Base-by-base conservation (phyloP, 208 protist species). In the Crithidia expoeki region DNA sequence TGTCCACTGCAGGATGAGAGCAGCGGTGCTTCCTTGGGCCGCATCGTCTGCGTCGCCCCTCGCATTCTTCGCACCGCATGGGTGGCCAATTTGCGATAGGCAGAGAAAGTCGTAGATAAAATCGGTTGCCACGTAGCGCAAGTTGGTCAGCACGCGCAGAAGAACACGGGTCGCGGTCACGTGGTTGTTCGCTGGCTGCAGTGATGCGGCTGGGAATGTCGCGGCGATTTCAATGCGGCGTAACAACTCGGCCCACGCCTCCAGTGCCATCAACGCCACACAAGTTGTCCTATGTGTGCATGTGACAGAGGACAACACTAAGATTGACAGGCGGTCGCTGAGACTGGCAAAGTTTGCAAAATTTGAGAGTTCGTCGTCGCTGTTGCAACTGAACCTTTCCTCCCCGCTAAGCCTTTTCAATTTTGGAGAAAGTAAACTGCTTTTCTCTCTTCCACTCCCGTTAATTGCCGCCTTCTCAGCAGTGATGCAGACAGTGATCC, bases 291-390 rank as follows among this genome's bases (percentile, higher is more conserved):
- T 42, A 33, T 14, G 51, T 19, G 51, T 46, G 28, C 46, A 53
- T 4, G 60, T 64, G 33, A 74, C 51, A 36, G 60, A 51, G 10
- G 60, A 59, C 60, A 74, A 34, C 11, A 74, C 28, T 3, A 68
- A 17, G 32, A 52, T 21, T 6, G 68, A 63, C 30, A 74, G 56
- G 1, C 50, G 38, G 16, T 38, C n/a, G 58, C 58, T 38, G 6
- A 50, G 17, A 9, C 27, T 52, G 10, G 23, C 58, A n/a, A 42
- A n/a, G 25, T 16, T 49, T 16, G 38, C n/a, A 0, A 14, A 28
- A 46, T 14, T 11, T 23, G 42, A 44, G 21, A 10, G 25, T 34
- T 17, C 36, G 52, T 17, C 17, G 50, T 21, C 25, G 30, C 14
- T 16, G 52, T 7, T 21, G 28, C 23, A 60, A 16, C 6, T 40